These are phyloP conservation scores for Teunomyces lycoperdinae DNA, from an alignment of 805 yeast genomes.

Conservation along the genomic window DNA sequence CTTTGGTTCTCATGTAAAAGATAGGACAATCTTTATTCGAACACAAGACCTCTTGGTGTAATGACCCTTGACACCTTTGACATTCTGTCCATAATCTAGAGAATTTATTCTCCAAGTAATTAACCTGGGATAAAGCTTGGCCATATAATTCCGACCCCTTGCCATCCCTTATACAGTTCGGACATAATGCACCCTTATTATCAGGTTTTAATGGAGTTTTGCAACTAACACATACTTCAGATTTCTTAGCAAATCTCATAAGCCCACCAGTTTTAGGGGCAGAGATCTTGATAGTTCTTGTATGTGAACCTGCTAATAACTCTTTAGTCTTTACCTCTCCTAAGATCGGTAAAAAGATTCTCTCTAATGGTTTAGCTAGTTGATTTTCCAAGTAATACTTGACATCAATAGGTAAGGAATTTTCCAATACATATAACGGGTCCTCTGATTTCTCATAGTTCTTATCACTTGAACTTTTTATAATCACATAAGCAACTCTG, in stretches of 20 bases:
- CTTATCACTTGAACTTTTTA: slow-evolving; percentile 71
- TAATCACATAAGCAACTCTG: slow-evolving; percentile 95
- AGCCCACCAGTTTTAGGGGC: slow-evolving; percentile 83
- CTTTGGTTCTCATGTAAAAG: slow-evolving; percentile 91
- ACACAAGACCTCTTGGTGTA: slow-evolving; percentile 94
- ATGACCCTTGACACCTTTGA: slow-evolving; percentile 93
- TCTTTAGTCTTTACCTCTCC: slow-evolving; percentile 84
- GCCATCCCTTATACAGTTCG: slow-evolving; percentile 68
- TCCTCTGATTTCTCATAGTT: slow-evolving; percentile 97
- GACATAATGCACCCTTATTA: slow-evolving; percentile 74
- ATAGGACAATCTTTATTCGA: slow-evolving; percentile 96
- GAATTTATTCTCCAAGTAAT: slow-evolving; percentile 76
- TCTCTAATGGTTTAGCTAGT: slow-evolving; percentile 83
- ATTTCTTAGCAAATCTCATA: slow-evolving; percentile 87
- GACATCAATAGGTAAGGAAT: slow-evolving; percentile 90
- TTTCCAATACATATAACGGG: slow-evolving; percentile 88
- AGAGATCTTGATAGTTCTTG: slow-evolving; percentile 68
- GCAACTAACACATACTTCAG: slow-evolving; percentile 87
- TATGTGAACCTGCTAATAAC: slow-evolving; percentile 78
- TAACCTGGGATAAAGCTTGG: slow-evolving; percentile 75
- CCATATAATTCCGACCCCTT: slow-evolving; percentile 67
- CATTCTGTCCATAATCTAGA: slow-evolving; percentile 96
- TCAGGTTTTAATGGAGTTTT: slow-evolving; percentile 65
- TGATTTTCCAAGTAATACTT: slow-evolving; percentile 92
- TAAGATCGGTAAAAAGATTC: slow-evolving; percentile 92